Evolutionary conservation across 2,329 filamentous ascomycete genomes (phyloP), one percentile per base, ranked within the genome.

Genomic region (Exophiala lecanii-corni): DNA sequence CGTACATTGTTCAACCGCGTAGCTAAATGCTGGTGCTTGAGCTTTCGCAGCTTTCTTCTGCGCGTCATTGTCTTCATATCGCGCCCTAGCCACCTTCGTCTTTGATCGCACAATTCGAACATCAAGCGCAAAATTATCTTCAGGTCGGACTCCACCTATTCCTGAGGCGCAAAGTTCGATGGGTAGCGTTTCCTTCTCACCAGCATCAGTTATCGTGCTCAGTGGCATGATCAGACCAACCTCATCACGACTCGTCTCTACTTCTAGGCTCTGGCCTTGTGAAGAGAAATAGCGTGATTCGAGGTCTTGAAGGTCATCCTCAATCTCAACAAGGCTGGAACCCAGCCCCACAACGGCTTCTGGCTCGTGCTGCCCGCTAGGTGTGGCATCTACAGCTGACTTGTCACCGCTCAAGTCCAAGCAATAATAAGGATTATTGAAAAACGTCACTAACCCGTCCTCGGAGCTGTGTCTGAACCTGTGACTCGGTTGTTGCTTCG

Each of bases 381-480:
- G 23, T 6, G 6, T 6, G 12, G 12, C 12, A 12, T 26, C 23
- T 26, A 12, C 23, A 12, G 12, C 6, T 7, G 23, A 26, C 23
- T 26, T 45, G 36, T 62, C 59, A n/a, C 56, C 59, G 1, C 74
- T 72, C 3, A 92, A 65, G 60, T 94, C 88, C 1, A 82, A 89
- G 60, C 81, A 92, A 60, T 92, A 94, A 0, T 78, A 78, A 1
- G 84, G 83, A 18, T 84, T 85, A 47, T 76, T 86, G 60, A 91
- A 94, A 58, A 89, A 94, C 13, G 91, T 88, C 53, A 94, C 84
- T 1, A 84, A 81, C 6, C 86, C 87, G 45, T 85, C 79, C 5
- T 36, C 39, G 12, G 35, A 12, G 9, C 79, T 44, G 73, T 50
- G 66, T 23, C 71, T 56, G 57, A 72, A 61, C 57, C 66, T 43